Evolutionary conservation across 2,329 filamentous ascomycete genomes (phyloP).

Genomic region (Trichophyton schoenleinii): DNA sequence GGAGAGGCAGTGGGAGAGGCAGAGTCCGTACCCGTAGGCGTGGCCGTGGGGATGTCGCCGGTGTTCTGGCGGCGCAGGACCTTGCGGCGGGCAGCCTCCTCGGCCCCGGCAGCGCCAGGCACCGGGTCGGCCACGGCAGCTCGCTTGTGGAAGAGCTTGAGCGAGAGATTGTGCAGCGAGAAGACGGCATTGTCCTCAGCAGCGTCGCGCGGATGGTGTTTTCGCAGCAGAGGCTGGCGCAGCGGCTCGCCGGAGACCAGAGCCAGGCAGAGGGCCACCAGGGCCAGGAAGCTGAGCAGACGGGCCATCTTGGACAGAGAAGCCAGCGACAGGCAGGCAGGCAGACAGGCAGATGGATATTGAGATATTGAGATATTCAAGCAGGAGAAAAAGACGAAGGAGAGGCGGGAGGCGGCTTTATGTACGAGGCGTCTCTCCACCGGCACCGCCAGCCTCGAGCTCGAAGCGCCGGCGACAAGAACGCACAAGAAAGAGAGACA

Average conservation of each 20-base stretch:
- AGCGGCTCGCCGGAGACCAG: slow-evolving; percentile 8
- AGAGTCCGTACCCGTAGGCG: slow-evolving; percentile 1
- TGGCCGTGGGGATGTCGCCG: slow-evolving; percentile 8
- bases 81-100: slow-evolving; percentile 8
- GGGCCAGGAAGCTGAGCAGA: not conserved
- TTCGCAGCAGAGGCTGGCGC: slow-evolving; percentile 4
- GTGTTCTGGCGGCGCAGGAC: slow-evolving; percentile 10
- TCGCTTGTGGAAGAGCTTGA: slow-evolving; percentile 7
- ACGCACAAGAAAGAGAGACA: not conserved
- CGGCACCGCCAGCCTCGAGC: not conserved
- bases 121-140: slow-evolving; percentile 3
- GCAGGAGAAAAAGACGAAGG: not conserved
- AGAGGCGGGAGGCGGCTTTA: not conserved
- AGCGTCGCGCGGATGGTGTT: slow-evolving; percentile 2
- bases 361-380: too few species aligned
- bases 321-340: not conserved
- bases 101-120: slow-evolving; percentile 3
- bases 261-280: slow-evolving; percentile 6
- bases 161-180: slow-evolving; percentile 6
- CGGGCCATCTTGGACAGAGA: slow-evolving; percentile 7
- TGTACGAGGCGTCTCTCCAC: not conserved
- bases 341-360: not conserved
- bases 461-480: not conserved
- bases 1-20: not conserved
- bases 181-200: slow-evolving; percentile 3